phyloP scores from a whole-genome alignment of 1,139 yeast species.

The Blastobotrys illinoisensis region DNA sequence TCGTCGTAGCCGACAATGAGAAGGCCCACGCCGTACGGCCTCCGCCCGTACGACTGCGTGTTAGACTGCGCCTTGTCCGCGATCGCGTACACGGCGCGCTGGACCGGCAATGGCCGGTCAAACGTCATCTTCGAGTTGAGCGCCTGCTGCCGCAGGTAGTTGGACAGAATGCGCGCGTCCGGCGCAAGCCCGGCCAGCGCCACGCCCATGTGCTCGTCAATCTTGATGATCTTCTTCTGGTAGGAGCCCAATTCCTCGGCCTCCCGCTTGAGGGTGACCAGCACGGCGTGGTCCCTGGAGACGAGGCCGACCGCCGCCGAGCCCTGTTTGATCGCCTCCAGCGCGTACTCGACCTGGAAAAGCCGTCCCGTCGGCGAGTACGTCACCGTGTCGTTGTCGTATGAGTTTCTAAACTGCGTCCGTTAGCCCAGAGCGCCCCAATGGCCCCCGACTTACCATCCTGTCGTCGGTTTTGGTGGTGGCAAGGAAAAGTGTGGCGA shows the following conservation, averaged over 20 bases:
- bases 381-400: slow-evolving; percentile 96
- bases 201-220: slow-evolving; percentile 90
- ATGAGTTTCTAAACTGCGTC: slow-evolving; percentile 83
- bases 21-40: slow-evolving; percentile 97
- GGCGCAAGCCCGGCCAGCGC: slow-evolving; percentile 98
- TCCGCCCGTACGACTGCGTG: slow-evolving; percentile 91
- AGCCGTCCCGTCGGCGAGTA: slow-evolving; percentile 96
- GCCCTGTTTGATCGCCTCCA: slow-evolving; percentile 97
- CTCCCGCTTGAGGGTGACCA: slow-evolving; percentile 90
- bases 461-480: neutral
- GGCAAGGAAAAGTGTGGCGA: neutral
- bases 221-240: slow-evolving; percentile 86
- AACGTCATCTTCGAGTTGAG: slow-evolving; percentile 81
- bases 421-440: neutral
- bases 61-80: slow-evolving; percentile 97
- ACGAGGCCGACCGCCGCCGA: slow-evolving; percentile 94
- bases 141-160: slow-evolving; percentile 85
- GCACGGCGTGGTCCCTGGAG: slow-evolving; percentile 78
- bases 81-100: slow-evolving; percentile 76
- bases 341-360: slow-evolving; percentile 91
- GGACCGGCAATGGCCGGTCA: slow-evolving; percentile 81
- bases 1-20: slow-evolving; percentile 90
- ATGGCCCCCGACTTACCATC: slow-evolving; percentile 5
- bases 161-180: slow-evolving; percentile 89
- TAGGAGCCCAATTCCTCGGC: slow-evolving; percentile 97